Evolutionary conservation across 495 filamentous ascomycete species (phyloP), one percentile per base, ranked within the genome.

Genomic region (Cercophora samala): DNA sequence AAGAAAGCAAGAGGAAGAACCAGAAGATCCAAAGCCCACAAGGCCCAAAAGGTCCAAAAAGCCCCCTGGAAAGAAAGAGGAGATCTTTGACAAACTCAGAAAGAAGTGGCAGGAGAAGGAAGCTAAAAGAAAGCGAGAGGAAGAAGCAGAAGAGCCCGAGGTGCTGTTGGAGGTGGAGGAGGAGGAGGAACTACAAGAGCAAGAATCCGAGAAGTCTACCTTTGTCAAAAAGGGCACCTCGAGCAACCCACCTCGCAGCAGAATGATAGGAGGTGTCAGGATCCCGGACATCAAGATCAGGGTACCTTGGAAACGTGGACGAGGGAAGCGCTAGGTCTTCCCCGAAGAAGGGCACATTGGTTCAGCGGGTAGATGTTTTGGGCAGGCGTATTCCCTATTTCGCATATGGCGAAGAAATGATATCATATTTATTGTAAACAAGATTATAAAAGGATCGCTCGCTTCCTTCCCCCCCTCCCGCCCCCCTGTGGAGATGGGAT

Each of bases 401-500:
- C 37, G 37, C 37, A 3, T 13, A 46, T 17, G 15, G 37, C 13
- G 37, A 46, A 17, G 11, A 46, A 46, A 13, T 46, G 37, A 46
- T 17, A 21, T 56, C 13, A 24, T 56, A 0, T 18, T 19, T 56
- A 4, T 56, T 23, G 37, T 46, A 46, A 46, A 46, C 6, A 46
- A 46, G 37, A 13, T 21, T 56, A 56, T 56, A 9, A 22, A 29
- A 42, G 56, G 56, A 11, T 62, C 61, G 11, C 22, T 62, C 55
- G 19, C 23, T 58, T 21, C n/a, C n/a, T 58, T 58, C 24, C 51
- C 2, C 24, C n/a, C n/a, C n/a, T n/a, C n/a, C n/a, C n/a, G n/a
- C n/a, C n/a, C n/a, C n/a, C n/a, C n/a, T n/a, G n/a, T n/a, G n/a
- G n/a, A n/a, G n/a, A n/a, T n/a, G n/a, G 15, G 37, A 8, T 46